phyloP scores from a whole-genome alignment of 2,329 filamentous ascomycete species.

The Alternaria arborescens region DNA sequence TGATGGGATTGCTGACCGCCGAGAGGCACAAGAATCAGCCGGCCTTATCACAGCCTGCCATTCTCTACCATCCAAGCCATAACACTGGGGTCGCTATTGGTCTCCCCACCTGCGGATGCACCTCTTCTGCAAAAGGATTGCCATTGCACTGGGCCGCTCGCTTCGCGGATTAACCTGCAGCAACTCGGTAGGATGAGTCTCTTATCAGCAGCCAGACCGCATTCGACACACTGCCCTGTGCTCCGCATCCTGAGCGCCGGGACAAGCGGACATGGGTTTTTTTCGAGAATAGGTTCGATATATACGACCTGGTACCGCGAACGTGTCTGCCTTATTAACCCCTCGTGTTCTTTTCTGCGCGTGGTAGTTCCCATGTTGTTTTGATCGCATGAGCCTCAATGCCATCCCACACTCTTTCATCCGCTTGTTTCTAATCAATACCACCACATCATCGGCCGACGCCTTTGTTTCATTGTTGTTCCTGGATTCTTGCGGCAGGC shows the following conservation, averaged over 20 bases:
- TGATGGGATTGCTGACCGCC: constrained; percentile 38
- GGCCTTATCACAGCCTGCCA: constrained; percentile 36
- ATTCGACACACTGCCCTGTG: constrained; percentile 33
- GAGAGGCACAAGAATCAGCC: constrained; percentile 26
- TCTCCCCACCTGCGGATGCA: constrained; percentile 20
- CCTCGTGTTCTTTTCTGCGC: constrained; percentile 17
- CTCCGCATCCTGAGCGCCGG: constrained; percentile 37
- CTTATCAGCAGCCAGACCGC: constrained; percentile 46
- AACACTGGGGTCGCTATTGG: constrained; percentile 24
- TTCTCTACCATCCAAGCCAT: constrained; percentile 13
- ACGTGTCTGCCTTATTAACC: constrained; percentile 23
- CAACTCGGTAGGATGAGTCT: constrained; percentile 27
- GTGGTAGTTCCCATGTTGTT: constrained; percentile 6
- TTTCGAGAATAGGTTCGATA: constrained; percentile 36
- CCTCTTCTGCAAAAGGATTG: constrained; percentile 20
- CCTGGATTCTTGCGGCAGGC: not conserved
- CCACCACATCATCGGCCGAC: constrained; percentile 1
- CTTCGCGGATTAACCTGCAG: constrained; percentile 31
- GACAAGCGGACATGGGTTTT: constrained; percentile 37
- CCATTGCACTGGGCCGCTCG: constrained; percentile 36
- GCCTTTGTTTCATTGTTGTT: constrained; percentile 2
- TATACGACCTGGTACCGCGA: constrained; percentile 35
- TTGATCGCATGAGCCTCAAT: constrained; percentile 9
- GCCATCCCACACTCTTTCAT: constrained; percentile 23
- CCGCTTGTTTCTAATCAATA: constrained; percentile 10